Conservation (phyloP, 257 asterid genomes). For the Ligustrum vulgare region DNA sequence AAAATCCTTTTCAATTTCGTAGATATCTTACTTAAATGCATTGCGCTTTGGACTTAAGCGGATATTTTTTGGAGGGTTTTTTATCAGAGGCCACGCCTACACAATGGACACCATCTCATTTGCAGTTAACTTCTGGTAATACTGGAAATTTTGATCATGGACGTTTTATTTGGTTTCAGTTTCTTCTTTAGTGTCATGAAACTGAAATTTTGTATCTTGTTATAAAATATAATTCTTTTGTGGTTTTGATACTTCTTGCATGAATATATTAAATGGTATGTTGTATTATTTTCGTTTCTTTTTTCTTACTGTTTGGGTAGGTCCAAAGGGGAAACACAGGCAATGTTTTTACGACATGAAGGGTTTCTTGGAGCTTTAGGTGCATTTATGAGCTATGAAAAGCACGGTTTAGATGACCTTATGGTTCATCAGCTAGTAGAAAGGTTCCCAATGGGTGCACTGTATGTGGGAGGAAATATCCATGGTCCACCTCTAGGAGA, state of each 20-base stretch:
- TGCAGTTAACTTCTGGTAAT: conserved; percentile 93
- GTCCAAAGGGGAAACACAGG: conserved; percentile 94
- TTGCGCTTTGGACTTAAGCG: conserved; percentile 94
- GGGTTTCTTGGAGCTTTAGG: conserved; percentile 99
- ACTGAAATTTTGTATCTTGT: too few species aligned
- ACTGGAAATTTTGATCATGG: background rate
- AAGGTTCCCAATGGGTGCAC: conserved; percentile 99
- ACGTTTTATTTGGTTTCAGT: conserved; percentile 5
- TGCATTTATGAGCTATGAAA: conserved; percentile 98
- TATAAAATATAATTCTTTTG: conserved; percentile 5
- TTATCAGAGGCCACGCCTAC: conserved; percentile 97
- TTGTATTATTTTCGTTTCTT: conserved; percentile 2
- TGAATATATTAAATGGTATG: background rate
- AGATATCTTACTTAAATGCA: conserved; percentile 91
- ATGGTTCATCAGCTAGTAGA: conserved; percentile 98
- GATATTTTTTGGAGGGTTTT: conserved; percentile 97
- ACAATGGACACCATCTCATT: conserved; percentile 99
- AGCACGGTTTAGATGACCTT: conserved; percentile 91
- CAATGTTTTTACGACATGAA: conserved; percentile 96
- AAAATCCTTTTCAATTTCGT: conserved; percentile 27
- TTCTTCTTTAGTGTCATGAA: background rate
- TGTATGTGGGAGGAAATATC: conserved; percentile 89
- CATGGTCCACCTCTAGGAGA: conserved; percentile 98
- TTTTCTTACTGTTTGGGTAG: conserved; percentile 37
- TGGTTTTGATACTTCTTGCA: conserved; percentile 4